phyloP scores from a whole-genome alignment of 441 rosid genomes.

The Jatropha podagrica region DNA sequence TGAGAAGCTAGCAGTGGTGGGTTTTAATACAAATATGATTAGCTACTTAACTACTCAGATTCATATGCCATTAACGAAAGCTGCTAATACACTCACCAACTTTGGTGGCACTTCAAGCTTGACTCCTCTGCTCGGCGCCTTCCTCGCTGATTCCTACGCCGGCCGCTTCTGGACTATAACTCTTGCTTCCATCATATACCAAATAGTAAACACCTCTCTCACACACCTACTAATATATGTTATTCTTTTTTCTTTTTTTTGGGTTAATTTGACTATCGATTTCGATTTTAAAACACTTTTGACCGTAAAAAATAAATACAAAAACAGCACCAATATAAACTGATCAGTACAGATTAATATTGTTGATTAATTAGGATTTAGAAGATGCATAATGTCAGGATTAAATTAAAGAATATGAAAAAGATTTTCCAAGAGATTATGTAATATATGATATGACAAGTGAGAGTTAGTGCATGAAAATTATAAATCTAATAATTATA shows the following conservation, averaged over 20 bases:
- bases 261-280: too few relatives aligned
- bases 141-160: conserved; percentile 69
- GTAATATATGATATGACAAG: not conserved
- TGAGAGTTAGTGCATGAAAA: not conserved
- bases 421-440: not conserved
- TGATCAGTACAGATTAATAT: too few relatives aligned
- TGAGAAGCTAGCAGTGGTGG: conserved; percentile 90
- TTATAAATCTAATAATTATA: too few relatives aligned
- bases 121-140: conserved; percentile 92
- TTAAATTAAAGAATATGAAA: not conserved
- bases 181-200: conserved; percentile 69
- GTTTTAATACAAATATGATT: conserved; percentile 79
- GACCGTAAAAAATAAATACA: too few relatives aligned
- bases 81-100: conserved; percentile 90
- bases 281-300: too few relatives aligned
- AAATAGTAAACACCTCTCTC: conserved; percentile 41
- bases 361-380: too few relatives aligned
- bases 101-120: conserved; percentile 82
- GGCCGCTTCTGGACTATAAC: conserved; percentile 91
- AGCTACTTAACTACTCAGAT: conserved; percentile 82
- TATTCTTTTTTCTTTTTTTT: too few relatives aligned
- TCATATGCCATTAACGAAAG: conserved; percentile 86
- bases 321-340: too few relatives aligned
- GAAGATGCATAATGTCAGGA: too few relatives aligned
- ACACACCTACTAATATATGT: too few relatives aligned